Evolutionary conservation across 1,284 basidiomycete genomes (phyloP).

Genomic region (Mycocalia duriaeana): DNA sequence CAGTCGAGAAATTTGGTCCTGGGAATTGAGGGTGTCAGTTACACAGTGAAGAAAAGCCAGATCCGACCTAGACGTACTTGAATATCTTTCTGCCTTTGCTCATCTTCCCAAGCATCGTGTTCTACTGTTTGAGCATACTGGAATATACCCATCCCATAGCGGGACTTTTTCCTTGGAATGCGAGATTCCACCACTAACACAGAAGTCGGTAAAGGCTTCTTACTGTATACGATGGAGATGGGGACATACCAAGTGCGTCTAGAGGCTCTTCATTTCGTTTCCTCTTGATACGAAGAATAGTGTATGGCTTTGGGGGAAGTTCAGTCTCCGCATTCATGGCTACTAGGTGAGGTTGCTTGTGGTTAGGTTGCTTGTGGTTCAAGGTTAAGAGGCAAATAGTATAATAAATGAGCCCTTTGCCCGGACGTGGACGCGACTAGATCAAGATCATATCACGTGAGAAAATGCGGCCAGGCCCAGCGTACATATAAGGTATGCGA

Average conservation of each 20-base stretch:
- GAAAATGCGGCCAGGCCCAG: no score
- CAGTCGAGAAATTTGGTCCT: conserved; percentile 50
- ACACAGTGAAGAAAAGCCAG: neutral
- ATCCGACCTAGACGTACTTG: conserved; percentile 36
- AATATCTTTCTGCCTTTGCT: conserved; percentile 48
- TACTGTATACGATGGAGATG: conserved; percentile 9
- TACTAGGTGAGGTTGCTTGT: no score
- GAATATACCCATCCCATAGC: conserved; percentile 59
- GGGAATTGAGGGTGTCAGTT: neutral
- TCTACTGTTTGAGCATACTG: conserved; percentile 79
- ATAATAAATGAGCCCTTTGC: no score
- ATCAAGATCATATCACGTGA: no score
- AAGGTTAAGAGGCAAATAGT: no score
- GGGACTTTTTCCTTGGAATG: conserved; percentile 54
- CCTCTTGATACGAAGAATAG: conserved; percentile 73
- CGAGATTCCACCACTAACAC: conserved; percentile 58
- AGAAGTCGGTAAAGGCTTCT: neutral
- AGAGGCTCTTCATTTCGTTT: conserved; percentile 76
- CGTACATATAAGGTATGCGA: no score
- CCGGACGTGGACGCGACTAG: no score
- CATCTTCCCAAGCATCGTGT: conserved; percentile 58
- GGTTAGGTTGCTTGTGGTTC: no score
- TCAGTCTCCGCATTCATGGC: conserved; percentile 24
- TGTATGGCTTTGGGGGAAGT: conserved; percentile 39
- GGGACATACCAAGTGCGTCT: conserved; percentile 61